Evolutionary conservation across 441 rosid genomes (phyloP).

Genomic region (Eruca vesicaria): DNA sequence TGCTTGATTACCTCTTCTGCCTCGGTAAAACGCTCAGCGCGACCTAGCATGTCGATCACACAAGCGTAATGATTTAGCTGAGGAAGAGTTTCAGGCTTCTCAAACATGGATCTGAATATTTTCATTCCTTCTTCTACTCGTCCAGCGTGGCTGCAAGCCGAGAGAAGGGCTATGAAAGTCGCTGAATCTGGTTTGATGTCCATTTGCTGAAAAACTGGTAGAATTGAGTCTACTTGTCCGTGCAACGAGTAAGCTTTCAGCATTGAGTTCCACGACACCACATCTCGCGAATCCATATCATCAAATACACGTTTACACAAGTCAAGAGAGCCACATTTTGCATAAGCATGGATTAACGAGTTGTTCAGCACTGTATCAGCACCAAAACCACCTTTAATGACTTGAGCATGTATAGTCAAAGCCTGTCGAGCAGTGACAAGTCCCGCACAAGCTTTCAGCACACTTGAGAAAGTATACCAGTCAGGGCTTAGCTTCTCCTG

Average conservation of each 20-base stretch:
- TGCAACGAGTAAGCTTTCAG: constrained; percentile 71
- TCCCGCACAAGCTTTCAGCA: constrained; percentile 83
- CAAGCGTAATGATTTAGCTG: constrained; percentile 76
- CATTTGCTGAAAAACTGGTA: constrained; percentile 54
- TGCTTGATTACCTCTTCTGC: constrained; percentile 51
- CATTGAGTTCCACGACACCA: constrained; percentile 78
- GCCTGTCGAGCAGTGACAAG: constrained; percentile 60
- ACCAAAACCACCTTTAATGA: constrained; percentile 55
- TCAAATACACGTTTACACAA: constrained; percentile 60
- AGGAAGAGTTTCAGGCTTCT: constrained; percentile 45
- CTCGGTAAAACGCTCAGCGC: constrained; percentile 63
- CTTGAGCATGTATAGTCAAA: constrained; percentile 53
- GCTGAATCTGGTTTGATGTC: constrained; percentile 59
- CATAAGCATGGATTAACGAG: constrained; percentile 73
- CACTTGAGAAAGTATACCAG: constrained; percentile 68
- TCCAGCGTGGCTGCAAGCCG: constrained; percentile 87
- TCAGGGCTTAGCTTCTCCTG: constrained; percentile 54
- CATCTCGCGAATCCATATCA: constrained; percentile 48
- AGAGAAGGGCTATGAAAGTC: constrained; percentile 69
- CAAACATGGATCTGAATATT: constrained; percentile 56
- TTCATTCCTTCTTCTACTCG: constrained; percentile 60
- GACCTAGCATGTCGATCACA: constrained; percentile 70
- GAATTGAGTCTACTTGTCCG: constrained; percentile 64
- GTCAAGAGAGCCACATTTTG: constrained; percentile 62
- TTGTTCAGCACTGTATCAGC: constrained; percentile 55